Conservation (phyloP, 441 rosid species). For the Theobroma grandiflorum region DNA sequence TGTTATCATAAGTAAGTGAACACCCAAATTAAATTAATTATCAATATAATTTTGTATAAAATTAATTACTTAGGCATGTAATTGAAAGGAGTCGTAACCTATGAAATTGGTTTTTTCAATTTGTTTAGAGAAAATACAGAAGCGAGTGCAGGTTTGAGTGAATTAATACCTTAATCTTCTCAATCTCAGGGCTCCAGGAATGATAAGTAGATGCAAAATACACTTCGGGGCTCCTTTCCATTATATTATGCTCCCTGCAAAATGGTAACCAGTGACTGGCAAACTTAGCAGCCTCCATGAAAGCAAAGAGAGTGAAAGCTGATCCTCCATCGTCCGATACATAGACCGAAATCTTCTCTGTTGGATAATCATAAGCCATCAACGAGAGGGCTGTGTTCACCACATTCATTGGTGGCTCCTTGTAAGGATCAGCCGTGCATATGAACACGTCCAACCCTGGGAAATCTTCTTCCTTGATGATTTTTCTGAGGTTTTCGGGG, state of each 20-base stretch:
- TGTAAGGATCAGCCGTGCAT: conserved; percentile 73
- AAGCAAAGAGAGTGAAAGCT: conserved; percentile 54
- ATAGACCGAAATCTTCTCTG: conserved; percentile 55
- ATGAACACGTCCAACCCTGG: conserved; percentile 58
- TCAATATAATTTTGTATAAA: too few relatives aligned
- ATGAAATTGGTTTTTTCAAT: too few relatives aligned
- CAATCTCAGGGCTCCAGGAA: conserved; percentile 28
- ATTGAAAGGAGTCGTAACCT: too few relatives aligned
- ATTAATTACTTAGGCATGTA: too few relatives aligned
- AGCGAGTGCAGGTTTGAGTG: neutral
- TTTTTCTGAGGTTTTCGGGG: conserved; percentile 49
- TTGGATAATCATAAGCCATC: conserved; percentile 64
- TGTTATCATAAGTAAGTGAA: too few relatives aligned
- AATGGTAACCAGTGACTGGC: conserved; percentile 59
- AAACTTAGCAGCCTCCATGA: conserved; percentile 64
- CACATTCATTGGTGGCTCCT: conserved; percentile 60
- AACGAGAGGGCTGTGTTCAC: conserved; percentile 65
- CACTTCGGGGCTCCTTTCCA: conserved; percentile 30
- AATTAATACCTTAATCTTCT: conserved; percentile 57
- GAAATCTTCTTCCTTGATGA: conserved; percentile 31
- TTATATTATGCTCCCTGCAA: conserved; percentile 12
- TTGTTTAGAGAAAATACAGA: neutral
- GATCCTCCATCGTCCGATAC: conserved; percentile 66
- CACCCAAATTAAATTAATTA: too few relatives aligned
- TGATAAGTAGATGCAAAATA: conserved; percentile 41